Evolutionary conservation across 768 basidiomycete genomes (phyloP).

Genomic region (Chalciporus sphaerocephalus): DNA sequence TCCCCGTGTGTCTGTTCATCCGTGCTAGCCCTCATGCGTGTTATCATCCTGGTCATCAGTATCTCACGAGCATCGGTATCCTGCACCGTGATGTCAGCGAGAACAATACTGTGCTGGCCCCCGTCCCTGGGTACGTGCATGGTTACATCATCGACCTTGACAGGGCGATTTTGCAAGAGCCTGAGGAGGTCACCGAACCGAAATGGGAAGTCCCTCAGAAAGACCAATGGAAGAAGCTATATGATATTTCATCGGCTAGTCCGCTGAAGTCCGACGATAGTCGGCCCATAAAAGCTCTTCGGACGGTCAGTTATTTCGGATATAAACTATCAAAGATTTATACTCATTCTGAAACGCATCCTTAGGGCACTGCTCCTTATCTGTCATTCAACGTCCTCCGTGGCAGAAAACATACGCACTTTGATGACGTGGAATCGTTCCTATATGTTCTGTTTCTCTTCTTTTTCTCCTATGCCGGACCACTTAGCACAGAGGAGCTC

Average conservation of each 20-base stretch:
- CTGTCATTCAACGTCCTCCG: too few relatives aligned
- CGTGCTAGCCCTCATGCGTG: neutral
- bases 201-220: too few relatives aligned
- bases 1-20: neutral
- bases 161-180: slow-evolving; percentile 5
- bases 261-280: too few relatives aligned
- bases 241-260: too few relatives aligned
- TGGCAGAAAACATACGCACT: neutral
- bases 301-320: too few relatives aligned
- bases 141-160: slow-evolving; percentile 35
- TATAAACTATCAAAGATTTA: too few relatives aligned
- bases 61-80: slow-evolving; percentile 16
- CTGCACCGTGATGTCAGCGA: slow-evolving; percentile 34
- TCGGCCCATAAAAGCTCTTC: too few relatives aligned
- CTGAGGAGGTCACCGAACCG: neutral
- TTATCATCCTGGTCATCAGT: slow-evolving; percentile 13
- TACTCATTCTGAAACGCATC: too few relatives aligned
- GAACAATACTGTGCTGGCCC: slow-evolving; percentile 32
- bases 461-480: neutral
- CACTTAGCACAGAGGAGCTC: neutral
- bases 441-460: slow-evolving; percentile 1
- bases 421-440: neutral
- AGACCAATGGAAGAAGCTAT: too few relatives aligned
- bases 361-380: too few relatives aligned
- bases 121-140: slow-evolving; percentile 3